Conservation (phyloP, 306 rosid species). For the Gastrolobium bilobum region DNA sequence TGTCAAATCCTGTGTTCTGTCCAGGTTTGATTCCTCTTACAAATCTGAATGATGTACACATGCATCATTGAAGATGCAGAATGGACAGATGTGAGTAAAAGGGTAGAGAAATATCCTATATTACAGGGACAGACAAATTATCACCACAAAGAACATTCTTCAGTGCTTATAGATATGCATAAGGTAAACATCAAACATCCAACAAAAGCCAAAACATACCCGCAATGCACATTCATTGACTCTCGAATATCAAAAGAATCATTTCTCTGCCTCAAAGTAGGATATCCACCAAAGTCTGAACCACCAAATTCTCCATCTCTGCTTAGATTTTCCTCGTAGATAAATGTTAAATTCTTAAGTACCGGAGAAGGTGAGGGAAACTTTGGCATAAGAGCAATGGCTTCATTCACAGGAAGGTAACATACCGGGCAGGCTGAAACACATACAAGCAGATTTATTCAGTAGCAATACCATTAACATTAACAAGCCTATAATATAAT, state of each 20-base stretch:
- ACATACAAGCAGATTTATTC: constrained; percentile 40
- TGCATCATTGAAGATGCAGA: constrained; percentile 48
- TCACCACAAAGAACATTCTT: constrained; percentile 40
- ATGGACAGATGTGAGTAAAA: constrained; percentile 34
- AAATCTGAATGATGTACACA: constrained; percentile 67
- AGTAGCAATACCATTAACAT: constrained; percentile 39
- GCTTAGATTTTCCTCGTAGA: constrained; percentile 73
- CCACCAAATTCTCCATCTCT: constrained; percentile 87
- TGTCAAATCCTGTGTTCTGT: constrained; percentile 81
- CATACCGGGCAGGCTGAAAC: constrained; percentile 94
- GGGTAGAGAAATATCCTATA: background rate
- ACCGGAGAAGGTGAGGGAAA: constrained; percentile 80
- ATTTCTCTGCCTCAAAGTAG: constrained; percentile 81
- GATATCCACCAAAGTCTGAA: constrained; percentile 96
- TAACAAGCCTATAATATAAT: constrained; percentile 21
- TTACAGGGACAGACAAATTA: constrained; percentile 9
- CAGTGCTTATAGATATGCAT: background rate
- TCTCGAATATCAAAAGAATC: constrained; percentile 77
- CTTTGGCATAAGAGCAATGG: constrained; percentile 79
- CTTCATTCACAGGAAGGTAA: constrained; percentile 95
- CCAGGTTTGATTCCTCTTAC: constrained; percentile 84
- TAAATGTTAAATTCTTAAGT: constrained; percentile 71
- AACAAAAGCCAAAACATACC: constrained; percentile 65
- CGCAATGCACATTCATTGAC: constrained; percentile 88
- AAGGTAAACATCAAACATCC: background rate